Conservation (phyloP, 148 eudicot species). For the Rhododendron ferrugineum region DNA sequence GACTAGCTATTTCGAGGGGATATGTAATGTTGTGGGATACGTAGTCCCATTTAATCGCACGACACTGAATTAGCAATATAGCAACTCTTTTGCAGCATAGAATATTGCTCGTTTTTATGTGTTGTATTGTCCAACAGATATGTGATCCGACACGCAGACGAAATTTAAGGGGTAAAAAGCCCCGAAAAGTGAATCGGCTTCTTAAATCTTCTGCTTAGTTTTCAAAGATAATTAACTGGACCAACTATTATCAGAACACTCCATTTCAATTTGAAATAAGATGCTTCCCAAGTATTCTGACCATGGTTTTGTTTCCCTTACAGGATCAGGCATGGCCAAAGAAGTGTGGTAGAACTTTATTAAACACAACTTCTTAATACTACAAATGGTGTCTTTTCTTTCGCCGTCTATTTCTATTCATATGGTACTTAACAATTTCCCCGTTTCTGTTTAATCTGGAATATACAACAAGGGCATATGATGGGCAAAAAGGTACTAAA, state of each 20-base stretch:
- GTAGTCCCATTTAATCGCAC: too few relatives aligned
- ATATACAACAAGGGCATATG: conserved; percentile 4
- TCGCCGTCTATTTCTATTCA: neutral
- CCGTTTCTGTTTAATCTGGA: neutral
- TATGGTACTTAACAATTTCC: neutral
- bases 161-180: too few relatives aligned
- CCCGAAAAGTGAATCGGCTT: neutral
- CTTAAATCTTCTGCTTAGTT: neutral
- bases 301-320: conserved; percentile 2
- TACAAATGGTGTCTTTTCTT: neutral
- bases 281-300: neutral
- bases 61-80: too few relatives aligned
- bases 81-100: too few relatives aligned
- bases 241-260: neutral
- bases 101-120: too few relatives aligned
- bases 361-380: neutral
- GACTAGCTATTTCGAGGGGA: neutral
- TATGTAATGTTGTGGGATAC: too few relatives aligned
- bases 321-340: conserved; percentile 42
- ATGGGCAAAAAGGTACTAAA: conserved; percentile 5
- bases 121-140: neutral
- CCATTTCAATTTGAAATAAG: neutral
- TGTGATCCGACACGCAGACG: neutral
- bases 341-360: conserved; percentile 25
- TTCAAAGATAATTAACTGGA: neutral